Evolutionary conservation across 1,284 basidiomycete genomes (phyloP).

Genomic region (Ustanciosporium gigantosporum): DNA sequence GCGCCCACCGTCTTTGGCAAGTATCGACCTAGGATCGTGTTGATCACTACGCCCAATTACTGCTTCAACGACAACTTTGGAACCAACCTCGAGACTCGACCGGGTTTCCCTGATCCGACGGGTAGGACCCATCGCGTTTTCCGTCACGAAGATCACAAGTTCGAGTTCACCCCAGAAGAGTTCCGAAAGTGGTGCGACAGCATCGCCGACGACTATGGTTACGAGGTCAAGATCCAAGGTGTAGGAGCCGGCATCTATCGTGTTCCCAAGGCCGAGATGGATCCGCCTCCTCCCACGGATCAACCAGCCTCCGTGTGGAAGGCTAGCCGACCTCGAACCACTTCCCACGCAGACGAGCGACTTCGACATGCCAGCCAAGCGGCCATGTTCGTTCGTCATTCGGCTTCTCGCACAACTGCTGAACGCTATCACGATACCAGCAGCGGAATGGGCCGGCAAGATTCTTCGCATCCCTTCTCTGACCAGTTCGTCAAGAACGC

Average conservation of each 20-base stretch:
- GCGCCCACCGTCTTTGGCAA: conserved; percentile 78
- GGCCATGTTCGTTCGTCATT: conserved; percentile 30
- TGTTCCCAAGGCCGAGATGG: conserved; percentile 18
- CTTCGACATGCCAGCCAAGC: conserved; percentile 31
- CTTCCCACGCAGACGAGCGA: conserved; percentile 14
- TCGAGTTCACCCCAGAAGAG: conserved; percentile 85
- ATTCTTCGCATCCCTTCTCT: conserved; percentile 28
- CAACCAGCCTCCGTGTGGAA: conserved; percentile 21
- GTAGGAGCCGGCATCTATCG: conserved; percentile 32
- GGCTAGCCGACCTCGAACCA: conserved; percentile 12
- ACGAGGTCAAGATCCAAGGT: conserved; percentile 64
- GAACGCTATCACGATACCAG: conserved; percentile 3
- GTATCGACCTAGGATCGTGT: conserved; percentile 77
- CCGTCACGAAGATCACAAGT: conserved; percentile 84
- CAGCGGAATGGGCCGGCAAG: background rate
- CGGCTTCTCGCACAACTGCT: conserved; percentile 3
- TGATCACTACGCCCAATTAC: conserved; percentile 88
- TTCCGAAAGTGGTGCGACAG: conserved; percentile 73
- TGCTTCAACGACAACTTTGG: conserved; percentile 83
- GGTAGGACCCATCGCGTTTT: conserved; percentile 68
- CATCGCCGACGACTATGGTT: conserved; percentile 75
- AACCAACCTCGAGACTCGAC: conserved; percentile 37
- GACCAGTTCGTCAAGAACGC: conserved; percentile 25
- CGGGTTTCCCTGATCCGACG: conserved; percentile 75
- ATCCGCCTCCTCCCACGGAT: conserved; percentile 12